phyloP scores from a whole-genome alignment of 169 alveolate genomes.

The Eimeria nieschulzi region DNA sequence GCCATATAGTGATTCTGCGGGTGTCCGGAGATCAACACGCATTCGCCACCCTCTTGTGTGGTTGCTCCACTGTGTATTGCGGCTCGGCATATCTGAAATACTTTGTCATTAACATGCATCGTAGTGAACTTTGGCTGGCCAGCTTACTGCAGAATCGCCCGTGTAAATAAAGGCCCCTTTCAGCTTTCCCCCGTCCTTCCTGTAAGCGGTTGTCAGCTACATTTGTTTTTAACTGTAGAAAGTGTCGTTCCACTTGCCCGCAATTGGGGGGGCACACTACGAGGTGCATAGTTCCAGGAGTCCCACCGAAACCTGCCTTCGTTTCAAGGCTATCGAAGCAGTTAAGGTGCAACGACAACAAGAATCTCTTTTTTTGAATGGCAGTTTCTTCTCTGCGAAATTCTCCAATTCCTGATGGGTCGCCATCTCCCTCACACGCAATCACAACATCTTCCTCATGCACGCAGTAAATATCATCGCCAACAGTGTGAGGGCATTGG shows the following conservation, averaged over 20 bases:
- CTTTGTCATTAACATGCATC: neutral
- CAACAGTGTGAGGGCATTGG: constrained; percentile 68
- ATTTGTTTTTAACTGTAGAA: neutral
- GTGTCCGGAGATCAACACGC: constrained; percentile 71
- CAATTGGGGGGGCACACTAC: constrained; percentile 40
- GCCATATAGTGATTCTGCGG: constrained; percentile 76
- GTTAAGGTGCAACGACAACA: constrained; percentile 15
- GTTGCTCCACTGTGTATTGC: constrained; percentile 92
- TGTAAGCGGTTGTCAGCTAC: neutral
- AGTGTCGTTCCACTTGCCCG: neutral
- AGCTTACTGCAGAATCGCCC: constrained; percentile 84
- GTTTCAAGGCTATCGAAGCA: constrained; percentile 63
- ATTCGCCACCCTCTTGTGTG: constrained; percentile 82
- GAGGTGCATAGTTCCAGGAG: constrained; percentile 50
- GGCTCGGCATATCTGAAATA: constrained; percentile 85
- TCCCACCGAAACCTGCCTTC: constrained; percentile 8
- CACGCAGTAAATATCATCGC: constrained; percentile 82
- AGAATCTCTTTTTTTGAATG: constrained; percentile 40
- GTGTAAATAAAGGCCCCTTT: constrained; percentile 91
- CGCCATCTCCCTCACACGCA: constrained; percentile 83
- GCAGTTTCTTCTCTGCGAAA: constrained; percentile 49
- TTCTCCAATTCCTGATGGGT: constrained; percentile 83
- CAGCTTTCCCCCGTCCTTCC: constrained; percentile 66
- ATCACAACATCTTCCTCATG: constrained; percentile 83
- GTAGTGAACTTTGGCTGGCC: neutral